Evolutionary conservation across 2,329 filamentous ascomycete genomes (phyloP), one percentile per base, ranked within the genome.

Genomic region (Aureobasidium sp.): DNA sequence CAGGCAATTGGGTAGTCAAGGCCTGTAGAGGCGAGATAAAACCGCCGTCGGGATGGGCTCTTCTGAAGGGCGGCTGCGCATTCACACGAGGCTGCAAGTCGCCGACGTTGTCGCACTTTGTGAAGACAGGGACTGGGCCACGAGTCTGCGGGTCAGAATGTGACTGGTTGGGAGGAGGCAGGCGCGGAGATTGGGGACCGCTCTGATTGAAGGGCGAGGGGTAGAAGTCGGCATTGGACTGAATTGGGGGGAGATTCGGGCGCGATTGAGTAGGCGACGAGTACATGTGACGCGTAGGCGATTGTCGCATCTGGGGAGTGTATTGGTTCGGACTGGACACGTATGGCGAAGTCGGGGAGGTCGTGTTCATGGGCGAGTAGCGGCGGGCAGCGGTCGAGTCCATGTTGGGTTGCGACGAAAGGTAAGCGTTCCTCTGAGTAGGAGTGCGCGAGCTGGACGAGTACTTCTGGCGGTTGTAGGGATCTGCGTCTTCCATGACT

Each of bases 11-110:
- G 44, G 89, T 88, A 1, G 94, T 99, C 64, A 99, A 82, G 51
- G 94, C 93, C 87, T 97, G 93, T 54, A 99, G 82, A 53, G 94
- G 94, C 74, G 94, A 97, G 73, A 99, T 96, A 73, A 99, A 99
- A 53, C 94, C 94, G 59, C 94, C 94, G 73, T 99, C 94, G 2
- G 94, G 94, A 69, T 96, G 95, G 61, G 94, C 94, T 76, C 94
- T 86, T 68, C 94, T 85, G 72, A 96, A 97, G 1, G 91, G 84
- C 60, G 94, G 94, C 72, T 99, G 94, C 25, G 84, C 72, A 74
- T 93, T 96, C 72, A 94, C 85, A 72, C 88, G 89, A 47, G 92
- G 90, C 64, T 87, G 84, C 68, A 99, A 76, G 63, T 97, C 91
- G 59, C 84, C 79, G 30, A 86, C 77, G 30, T 84, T 85, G 64